These are phyloP conservation scores for Talaromyces verruculosus DNA, from an alignment of 2,329 filamentous ascomycete species.

Conservation along the genomic window DNA sequence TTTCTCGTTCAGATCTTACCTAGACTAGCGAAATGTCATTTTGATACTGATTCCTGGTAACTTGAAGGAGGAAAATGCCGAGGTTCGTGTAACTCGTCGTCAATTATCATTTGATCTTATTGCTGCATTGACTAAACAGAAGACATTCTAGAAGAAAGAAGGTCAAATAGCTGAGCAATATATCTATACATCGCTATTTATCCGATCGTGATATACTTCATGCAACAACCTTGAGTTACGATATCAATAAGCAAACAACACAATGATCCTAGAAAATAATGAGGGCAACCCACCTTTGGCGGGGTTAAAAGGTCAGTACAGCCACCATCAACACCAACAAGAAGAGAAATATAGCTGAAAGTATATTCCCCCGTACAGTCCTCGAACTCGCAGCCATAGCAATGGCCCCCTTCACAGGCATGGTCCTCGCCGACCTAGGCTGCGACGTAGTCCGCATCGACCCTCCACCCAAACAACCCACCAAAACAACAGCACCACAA, in stretches of 20 bases:
- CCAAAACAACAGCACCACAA: neutral
- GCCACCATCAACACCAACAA: too few species aligned
- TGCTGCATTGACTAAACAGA: neutral
- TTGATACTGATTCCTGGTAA: neutral
- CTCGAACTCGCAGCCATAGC: slow-evolving; percentile 17
- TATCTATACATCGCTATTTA: neutral
- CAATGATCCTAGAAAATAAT: neutral
- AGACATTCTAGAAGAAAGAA: neutral
- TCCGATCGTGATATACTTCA: neutral
- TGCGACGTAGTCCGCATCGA: slow-evolving; percentile 21
- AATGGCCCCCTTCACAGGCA: slow-evolving; percentile 19
- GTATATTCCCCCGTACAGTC: neutral
- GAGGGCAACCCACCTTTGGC: slow-evolving; percentile 15
- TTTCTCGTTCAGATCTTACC: neutral
- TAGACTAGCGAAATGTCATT: neutral
- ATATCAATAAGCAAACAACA: neutral
- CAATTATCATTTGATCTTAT: neutral
- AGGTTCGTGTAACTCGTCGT: neutral
- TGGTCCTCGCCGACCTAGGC: slow-evolving; percentile 20
- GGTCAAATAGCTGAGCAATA: neutral
- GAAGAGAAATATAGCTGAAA: neutral
- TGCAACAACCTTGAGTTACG: neutral
- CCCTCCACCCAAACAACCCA: neutral
- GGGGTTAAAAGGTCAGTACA: slow-evolving; percentile 15
- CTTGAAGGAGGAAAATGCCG: neutral